Evolutionary conservation across 176 grass and related monocot genomes (phyloP).

Genomic region (Oryza longistaminata): DNA sequence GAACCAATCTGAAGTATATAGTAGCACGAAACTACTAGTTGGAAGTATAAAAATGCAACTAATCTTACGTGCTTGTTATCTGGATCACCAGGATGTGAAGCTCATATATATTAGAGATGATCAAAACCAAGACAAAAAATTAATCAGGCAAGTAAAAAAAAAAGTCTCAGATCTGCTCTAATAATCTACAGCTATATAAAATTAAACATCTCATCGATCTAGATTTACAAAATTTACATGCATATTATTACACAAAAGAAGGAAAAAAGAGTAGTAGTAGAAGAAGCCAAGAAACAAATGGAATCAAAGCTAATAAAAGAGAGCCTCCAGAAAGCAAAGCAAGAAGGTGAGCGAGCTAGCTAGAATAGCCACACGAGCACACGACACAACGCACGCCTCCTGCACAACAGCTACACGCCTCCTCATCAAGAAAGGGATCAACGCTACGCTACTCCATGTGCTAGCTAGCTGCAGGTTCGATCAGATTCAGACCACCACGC

Average conservation of each 20-base stretch:
- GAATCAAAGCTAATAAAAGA: slow-evolving; percentile 30
- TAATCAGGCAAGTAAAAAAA: background rate
- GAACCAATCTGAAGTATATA: background rate
- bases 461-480: background rate
- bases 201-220: slow-evolving; percentile 31
- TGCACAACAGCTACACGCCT: slow-evolving; percentile 23
- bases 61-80: background rate
- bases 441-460: background rate
- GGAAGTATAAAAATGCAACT: background rate
- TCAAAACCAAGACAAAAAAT: background rate
- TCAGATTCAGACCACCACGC: slow-evolving; percentile 33
- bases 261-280: background rate
- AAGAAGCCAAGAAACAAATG: slow-evolving; percentile 26
- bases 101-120: background rate
- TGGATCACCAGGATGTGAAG: background rate
- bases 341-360: background rate
- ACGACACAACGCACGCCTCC: background rate
- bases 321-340: background rate
- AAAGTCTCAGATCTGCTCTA: background rate
- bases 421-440: background rate
- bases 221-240: slow-evolving; percentile 54
- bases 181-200: background rate
- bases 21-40: background rate
- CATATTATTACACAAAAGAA: slow-evolving; percentile 34
- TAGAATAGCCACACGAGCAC: background rate